Base-by-base conservation (phyloP, 371 early-diverging fungal species). In the Nematocida sp. region DNA sequence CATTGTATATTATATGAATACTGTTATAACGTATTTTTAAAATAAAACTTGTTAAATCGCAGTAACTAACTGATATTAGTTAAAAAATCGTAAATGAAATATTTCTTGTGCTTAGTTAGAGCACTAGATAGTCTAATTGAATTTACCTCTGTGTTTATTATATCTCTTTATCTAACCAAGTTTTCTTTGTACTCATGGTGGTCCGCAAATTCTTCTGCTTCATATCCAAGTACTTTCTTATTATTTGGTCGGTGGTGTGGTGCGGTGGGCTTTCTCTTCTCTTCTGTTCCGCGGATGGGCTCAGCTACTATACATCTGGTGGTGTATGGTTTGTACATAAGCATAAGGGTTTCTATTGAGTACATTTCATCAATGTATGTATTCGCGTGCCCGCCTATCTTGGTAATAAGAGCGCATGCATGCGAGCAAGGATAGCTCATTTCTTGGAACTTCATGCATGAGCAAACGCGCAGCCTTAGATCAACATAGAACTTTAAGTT, bases 391-490 rank as follows among this genome's bases (percentile, higher is more conserved):
- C 62, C 58, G 23, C 71, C 71, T 62, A 47, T 58, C 81, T 73
- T 80, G 4, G 56, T 46, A 45, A 84, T 84, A 42, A 84, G 55
- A 7, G 84, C 73, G 57, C 83, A 84, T 44, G 86, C 87, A 72
- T 87, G 87, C 2, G 75, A 52, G 82, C 87, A 87, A 2, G 87
- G 86, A 44, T 86, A 85, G 39, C 72, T 40, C 66, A 84, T 81
- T 55, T 84, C 83, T 69, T 87, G 86, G 66, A 74, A 87, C 73
- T 74, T 87, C 58, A 84, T 84, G 66, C 87, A 87, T 9, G 72
- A 70, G 73, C 86, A 87, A 27, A 66, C 84, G 9, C 57, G 13
- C 9, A 83, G 76, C 20, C 78, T 40, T 45, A 87, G 54, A 81
- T 85, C 80, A 20, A 85, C 85, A 61, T 78, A 61, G 62, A 73